Evolutionary conservation across 2,329 filamentous ascomycete genomes (phyloP), one percentile per base, ranked within the genome.

Genomic region (Sporothrix brasiliensis): DNA sequence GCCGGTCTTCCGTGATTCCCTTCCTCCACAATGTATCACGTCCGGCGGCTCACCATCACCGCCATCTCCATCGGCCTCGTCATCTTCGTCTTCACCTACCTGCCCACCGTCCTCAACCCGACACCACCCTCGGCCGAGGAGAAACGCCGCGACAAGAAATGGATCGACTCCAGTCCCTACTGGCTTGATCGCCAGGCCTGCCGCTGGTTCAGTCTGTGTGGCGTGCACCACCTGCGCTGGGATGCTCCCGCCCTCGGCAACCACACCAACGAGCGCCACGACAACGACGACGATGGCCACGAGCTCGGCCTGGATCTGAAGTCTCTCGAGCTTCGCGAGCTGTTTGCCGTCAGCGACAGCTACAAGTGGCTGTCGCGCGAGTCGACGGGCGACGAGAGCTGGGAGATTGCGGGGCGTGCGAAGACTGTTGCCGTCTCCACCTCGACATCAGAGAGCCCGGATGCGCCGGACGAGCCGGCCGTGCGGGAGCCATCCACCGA

Each of bases 141-240:
- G 79, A 84, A 85, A 66, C 81, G 83, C 68, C 87, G 89, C 74
- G 89, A 92, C 77, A 81, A 81, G 71, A 81, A 80, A 74, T 94
- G 91, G 91, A 87, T 94, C 63, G 83, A 87, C 60, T 90, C 86
- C 21, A 92, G 91, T 16, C 88, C 88, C 50, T 89, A 89, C 76
- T 94, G 90, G 86, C 79, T 90, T 72, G 91, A 94, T 78, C 86
- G 91, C 44, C 92, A 92, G 77, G 83, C 88, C 9, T 97, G 93
- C 78, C 87, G 88, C 60, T 96, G 91, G 90, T 81, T 97, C 54
- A 86, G 91, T 47, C 79, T 96, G 39, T 97, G 93, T 77, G 93
- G 92, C 30, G 78, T 92, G n/a, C 83, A 90, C 67, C 92, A 96
- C 77, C 81, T 94, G 74, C 84, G 86, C 68, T 86, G 82, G 58